Percentiles rank a stretch among this genome's conserved stretches.
These are phyloP conservation scores for Truncatella angustata DNA, from an alignment of 2,329 filamentous ascomycete genomes.

Conservation along the genomic window DNA sequence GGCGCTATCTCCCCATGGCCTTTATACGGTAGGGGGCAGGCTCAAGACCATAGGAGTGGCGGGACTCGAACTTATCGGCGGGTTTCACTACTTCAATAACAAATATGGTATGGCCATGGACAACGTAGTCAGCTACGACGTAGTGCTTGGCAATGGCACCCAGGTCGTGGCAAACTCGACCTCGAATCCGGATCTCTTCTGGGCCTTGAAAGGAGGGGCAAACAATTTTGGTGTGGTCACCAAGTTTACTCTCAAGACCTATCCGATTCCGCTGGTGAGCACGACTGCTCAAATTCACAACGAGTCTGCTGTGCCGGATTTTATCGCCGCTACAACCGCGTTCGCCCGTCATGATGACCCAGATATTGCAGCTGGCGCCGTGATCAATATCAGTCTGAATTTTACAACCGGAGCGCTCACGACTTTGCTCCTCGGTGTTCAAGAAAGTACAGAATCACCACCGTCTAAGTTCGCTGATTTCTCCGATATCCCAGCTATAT, in stretches of 20 bases:
- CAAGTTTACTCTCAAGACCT: background rate
- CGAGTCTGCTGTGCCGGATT: constrained; percentile 21
- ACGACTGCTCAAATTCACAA: constrained; percentile 32
- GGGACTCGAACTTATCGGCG: constrained; percentile 11
- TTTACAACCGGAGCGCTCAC: constrained; percentile 21
- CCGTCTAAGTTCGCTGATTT: constrained; percentile 32
- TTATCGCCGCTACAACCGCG: constrained; percentile 26
- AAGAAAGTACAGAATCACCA: constrained; percentile 30
- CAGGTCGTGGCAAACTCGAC: background rate
- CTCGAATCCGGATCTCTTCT: background rate
- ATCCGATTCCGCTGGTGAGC: constrained; percentile 22
- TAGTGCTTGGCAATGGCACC: background rate
- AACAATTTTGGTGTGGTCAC: constrained; percentile 6
- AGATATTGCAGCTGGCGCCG: constrained; percentile 27
- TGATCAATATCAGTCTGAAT: constrained; percentile 30
- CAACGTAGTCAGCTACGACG: background rate
- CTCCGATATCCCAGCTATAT: constrained; percentile 23
- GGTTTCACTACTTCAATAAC: constrained; percentile 11
- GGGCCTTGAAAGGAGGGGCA: constrained; percentile 2
- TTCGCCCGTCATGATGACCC: constrained; percentile 20
- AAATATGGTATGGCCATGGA: constrained; percentile 5
- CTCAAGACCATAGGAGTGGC: constrained; percentile 11
- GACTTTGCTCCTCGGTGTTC: constrained; percentile 29
- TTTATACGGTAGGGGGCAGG: constrained; percentile 9
- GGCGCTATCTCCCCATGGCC: constrained; percentile 1